Evolutionary conservation across 2,329 filamentous ascomycete species (phyloP), one percentile per base, ranked within the genome.

Genomic region (Aspergillus ruber): DNA sequence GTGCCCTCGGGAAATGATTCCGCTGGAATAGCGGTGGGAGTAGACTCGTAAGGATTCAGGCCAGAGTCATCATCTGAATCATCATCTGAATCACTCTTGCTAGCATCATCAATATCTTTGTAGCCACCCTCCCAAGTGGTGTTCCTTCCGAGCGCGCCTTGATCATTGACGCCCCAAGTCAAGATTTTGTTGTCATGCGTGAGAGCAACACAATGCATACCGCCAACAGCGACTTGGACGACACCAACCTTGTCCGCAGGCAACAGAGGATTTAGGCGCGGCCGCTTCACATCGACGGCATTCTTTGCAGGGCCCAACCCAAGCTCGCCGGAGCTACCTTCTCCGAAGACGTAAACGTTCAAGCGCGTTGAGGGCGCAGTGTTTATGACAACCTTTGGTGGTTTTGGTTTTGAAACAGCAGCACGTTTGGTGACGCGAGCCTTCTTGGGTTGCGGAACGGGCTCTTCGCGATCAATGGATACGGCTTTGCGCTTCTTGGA

Each of bases 131-230:
- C 80, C 77, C 83, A 85, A 10, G 71, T 72, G 3, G 86, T 90
- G 62, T 87, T 80, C 61, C 88, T 78, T 38, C 88, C 88, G 33
- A 94, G 77, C 7, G 88, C 86, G 53, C 86, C 85, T 61, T 90
- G 83, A 62, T 94, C 88, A 63, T 93, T 93, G 57, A 93, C 88
- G 46, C 88, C 88, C 88, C 88, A 94, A 23, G 86, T 90, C 46
- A 89, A 72, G 56, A 94, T 86, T 70, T 83, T 84, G 74, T 90
- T 88, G 66, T 91, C 85, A 56, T 83, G 79, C 43, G 88, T 91
- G 45, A 93, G 72, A 3, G 84, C 87, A 52, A 86, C 74, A 45
- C 78, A 83, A 69, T 94, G 88, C 87, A 94, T 91, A 48, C 87
- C 88, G 51, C 88, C 88, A 50, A 84, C 83, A 44, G 86, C 83